Conservation (phyloP, 257 asterid species). For the Prunella vulgaris region DNA sequence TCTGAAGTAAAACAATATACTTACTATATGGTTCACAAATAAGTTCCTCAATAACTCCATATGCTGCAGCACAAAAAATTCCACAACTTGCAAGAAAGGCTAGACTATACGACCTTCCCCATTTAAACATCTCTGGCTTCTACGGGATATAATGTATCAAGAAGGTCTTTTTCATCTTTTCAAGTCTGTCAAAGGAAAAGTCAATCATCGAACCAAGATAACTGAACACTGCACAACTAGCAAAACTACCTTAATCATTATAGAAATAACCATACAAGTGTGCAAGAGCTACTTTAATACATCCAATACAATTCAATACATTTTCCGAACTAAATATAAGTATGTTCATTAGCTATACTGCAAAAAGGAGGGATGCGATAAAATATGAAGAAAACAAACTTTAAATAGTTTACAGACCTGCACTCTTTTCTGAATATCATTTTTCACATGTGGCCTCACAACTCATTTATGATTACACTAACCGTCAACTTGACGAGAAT, state of each 20-base stretch:
- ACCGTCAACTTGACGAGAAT: too few species aligned
- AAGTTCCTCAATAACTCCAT: neutral
- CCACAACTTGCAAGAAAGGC: too few species aligned
- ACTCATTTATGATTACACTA: too few species aligned
- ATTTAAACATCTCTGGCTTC: too few species aligned
- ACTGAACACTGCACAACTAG: neutral
- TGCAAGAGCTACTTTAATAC: too few species aligned
- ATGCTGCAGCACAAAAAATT: neutral
- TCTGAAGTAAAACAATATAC: too few species aligned
- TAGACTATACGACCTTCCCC: too few species aligned
- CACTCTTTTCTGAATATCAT: neutral
- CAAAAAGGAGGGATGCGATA: neutral
- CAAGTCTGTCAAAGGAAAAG: neutral
- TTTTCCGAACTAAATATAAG: neutral
- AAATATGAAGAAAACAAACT: neutral
- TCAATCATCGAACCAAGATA: neutral
- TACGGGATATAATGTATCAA: too few species aligned
- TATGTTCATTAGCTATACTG: neutral
- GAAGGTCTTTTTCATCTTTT: neutral
- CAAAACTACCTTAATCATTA: neutral
- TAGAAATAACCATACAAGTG: neutral
- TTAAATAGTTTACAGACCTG: neutral
- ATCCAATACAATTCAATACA: neutral
- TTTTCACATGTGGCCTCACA: too few species aligned
- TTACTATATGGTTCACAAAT: neutral